Base-by-base conservation (phyloP, 768 basidiomycete species). In the Boletus vermiculosoides region DNA sequence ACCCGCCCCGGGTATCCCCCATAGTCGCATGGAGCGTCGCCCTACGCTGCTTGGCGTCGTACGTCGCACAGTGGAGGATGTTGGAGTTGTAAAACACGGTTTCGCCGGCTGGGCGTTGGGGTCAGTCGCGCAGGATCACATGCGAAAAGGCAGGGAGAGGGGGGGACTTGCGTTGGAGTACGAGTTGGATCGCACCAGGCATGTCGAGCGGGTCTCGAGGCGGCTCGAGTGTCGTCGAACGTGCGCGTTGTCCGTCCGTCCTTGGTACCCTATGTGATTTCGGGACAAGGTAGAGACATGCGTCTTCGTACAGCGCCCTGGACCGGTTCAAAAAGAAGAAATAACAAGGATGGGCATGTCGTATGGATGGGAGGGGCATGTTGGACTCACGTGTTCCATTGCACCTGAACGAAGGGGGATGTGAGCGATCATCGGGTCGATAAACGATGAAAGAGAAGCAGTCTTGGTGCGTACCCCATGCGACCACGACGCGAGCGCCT, bases 1-100 rank as follows among this genome's bases (percentile, higher is more conserved):
- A 74, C 0, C 90, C 87, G 0, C 86, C 86, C 9, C 80, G 78
- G 5, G 76, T 73, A 56, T 85, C 81, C 3, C 88, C 87, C 68
- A 88, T 83, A 45, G 76, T 81, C 0, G 80, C 89, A 60, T 91
- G 90, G 7, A 92, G 76, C 3, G 90, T 92, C 30, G 83, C 82
- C 3, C 90, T 78, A 34, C 70, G 73, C 22, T 68, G 66, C 20
- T 67, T 67, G 1, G 78, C 73, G 56, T 77, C 77, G 67, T 92
- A 92, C 7, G 78, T 76, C 5, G 84, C 88, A 54, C 87, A 87
- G 62, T 92, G 90, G 11, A 92, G 74, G 55, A 91, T 85, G 66
- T 92, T 91, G 60, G 80, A 83, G 65, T 89, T 88, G 69, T 92
- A 91, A 69, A 92, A 91, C 23, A 88, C 86, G 0, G 86, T 86